Evolutionary conservation across 768 basidiomycete genomes (phyloP).

Genomic region (Boletellus sp.): DNA sequence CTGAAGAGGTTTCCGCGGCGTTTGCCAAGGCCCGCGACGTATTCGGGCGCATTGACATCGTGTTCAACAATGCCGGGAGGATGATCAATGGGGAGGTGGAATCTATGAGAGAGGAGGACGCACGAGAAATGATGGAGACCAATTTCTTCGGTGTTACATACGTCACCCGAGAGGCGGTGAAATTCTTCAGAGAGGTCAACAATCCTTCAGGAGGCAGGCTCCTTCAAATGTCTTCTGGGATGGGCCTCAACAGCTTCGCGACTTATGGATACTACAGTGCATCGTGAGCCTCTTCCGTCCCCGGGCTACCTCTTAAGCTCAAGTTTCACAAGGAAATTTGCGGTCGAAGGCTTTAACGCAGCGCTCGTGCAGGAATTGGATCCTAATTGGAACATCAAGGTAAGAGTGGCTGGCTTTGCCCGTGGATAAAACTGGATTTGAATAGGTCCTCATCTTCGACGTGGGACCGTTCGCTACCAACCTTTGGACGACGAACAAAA

Average conservation of each 20-base stretch:
- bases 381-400: conserved; percentile 25
- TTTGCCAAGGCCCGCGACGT: conserved; percentile 27
- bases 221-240: conserved; percentile 32
- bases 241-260: conserved; percentile 14
- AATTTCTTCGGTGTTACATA: conserved; percentile 32
- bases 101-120: conserved; percentile 28
- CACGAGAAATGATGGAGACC: conserved; percentile 37
- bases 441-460: conserved; percentile 4
- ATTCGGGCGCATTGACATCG: conserved; percentile 37
- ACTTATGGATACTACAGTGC: conserved; percentile 24
- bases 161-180: conserved; percentile 32
- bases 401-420: not conserved
- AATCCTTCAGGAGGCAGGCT: conserved; percentile 33
- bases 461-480: conserved; percentile 17
- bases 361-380: conserved; percentile 21
- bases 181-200: conserved; percentile 37
- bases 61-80: conserved; percentile 38
- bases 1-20: conserved; percentile 22
- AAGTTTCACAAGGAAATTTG: conserved; percentile 12
- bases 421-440: not conserved
- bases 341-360: conserved; percentile 29
- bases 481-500: not conserved
- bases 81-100: conserved; percentile 33
- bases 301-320: not conserved
- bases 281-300: conserved; percentile 12